Evolutionary conservation across 2,329 filamentous ascomycete species (phyloP).

Genomic region (Fusarium redolens): DNA sequence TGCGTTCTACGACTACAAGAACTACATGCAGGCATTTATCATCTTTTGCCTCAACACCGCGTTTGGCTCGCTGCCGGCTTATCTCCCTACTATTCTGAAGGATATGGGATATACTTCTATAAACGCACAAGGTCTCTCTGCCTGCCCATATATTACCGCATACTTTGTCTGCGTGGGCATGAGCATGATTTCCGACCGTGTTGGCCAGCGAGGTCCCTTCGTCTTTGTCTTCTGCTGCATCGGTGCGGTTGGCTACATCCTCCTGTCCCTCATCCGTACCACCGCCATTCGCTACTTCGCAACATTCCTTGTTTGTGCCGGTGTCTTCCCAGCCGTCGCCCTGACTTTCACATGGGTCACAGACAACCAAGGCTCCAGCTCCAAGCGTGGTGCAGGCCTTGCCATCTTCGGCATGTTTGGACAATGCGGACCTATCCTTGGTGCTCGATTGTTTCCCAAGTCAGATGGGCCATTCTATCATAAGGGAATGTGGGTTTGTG

Average conservation of each 20-base stretch:
- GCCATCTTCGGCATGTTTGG: constrained; percentile 50
- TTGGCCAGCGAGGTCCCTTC: not conserved
- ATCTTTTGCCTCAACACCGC: constrained; percentile 55
- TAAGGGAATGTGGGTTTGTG: not conserved
- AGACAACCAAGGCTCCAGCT: constrained; percentile 77
- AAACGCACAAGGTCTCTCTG: not conserved
- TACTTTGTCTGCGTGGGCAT: not conserved
- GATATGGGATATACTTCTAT: not conserved
- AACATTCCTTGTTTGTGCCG: constrained; percentile 58
- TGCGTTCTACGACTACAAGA: constrained; percentile 60
- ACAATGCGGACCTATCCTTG: constrained; percentile 23
- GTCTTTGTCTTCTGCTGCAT: not conserved
- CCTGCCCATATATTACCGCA: not conserved
- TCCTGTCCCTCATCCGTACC: constrained; percentile 47
- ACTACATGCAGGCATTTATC: constrained; percentile 60
- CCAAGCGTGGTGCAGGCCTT: constrained; percentile 71
- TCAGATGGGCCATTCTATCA: not conserved
- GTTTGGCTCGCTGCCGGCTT: constrained; percentile 64
- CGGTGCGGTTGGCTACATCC: not conserved
- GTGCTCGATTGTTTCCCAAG: constrained; percentile 14
- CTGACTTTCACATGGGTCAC: constrained; percentile 78
- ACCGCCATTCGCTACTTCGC: constrained; percentile 65
- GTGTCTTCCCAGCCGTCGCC: constrained; percentile 72
- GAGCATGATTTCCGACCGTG: not conserved
- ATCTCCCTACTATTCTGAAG: constrained; percentile 53